Evolutionary conservation across 768 basidiomycete species (phyloP).

Genomic region (Hericium rajendrae): DNA sequence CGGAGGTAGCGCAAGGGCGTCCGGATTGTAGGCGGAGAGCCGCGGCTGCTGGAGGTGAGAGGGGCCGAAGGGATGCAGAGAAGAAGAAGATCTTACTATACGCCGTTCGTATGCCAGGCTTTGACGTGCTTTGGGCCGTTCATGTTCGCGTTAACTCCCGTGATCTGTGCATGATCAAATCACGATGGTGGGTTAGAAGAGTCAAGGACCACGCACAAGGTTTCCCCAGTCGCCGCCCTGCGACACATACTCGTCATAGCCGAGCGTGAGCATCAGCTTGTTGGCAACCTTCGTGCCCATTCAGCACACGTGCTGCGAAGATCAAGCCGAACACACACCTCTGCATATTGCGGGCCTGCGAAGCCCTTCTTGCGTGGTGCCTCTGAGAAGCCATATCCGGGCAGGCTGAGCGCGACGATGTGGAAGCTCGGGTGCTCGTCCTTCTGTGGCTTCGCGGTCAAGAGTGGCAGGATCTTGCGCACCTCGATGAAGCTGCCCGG

Average conservation of each 20-base stretch:
- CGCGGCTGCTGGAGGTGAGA: too few species aligned
- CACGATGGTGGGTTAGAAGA: neutral
- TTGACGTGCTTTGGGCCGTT: slow-evolving; percentile 23
- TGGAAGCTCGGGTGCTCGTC: slow-evolving; percentile 41
- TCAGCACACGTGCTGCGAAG: neutral
- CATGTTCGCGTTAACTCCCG: slow-evolving; percentile 13
- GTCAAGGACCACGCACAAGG: slow-evolving; percentile 16
- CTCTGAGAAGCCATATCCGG: slow-evolving; percentile 20
- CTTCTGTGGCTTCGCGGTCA: slow-evolving; percentile 24
- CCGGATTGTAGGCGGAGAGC: too few species aligned
- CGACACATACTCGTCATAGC: slow-evolving; percentile 26
- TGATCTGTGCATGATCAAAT: slow-evolving; percentile 15
- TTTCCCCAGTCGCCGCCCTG: slow-evolving; percentile 45
- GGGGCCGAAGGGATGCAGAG: too few species aligned
- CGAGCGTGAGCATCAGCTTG: slow-evolving; percentile 16
- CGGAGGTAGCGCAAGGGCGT: slow-evolving; percentile 14
- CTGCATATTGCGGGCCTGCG: slow-evolving; percentile 13
- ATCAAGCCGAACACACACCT: slow-evolving; percentile 7
- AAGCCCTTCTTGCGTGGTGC: slow-evolving; percentile 18
- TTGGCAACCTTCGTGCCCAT: neutral
- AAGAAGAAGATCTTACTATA: slow-evolving; percentile 15
- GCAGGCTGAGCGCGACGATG: slow-evolving; percentile 30
- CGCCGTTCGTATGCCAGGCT: slow-evolving; percentile 25
- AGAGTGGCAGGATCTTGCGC: slow-evolving; percentile 37
- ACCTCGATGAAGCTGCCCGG: slow-evolving; percentile 6